Base-by-base conservation (phyloP, 768 basidiomycete species). In the Amanita polypyramis region DNA sequence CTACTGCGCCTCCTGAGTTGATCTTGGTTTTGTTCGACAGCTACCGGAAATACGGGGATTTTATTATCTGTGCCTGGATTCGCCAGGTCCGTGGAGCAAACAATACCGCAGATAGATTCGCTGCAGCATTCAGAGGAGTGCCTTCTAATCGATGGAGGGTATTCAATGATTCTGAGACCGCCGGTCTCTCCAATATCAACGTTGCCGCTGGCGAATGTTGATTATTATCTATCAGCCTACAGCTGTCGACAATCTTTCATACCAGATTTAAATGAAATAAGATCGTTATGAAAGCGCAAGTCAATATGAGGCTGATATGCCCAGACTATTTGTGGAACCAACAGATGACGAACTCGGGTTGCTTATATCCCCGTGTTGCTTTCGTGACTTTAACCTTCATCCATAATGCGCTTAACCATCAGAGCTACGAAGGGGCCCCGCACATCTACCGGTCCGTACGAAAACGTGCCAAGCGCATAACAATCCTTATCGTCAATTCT, bases 11-110 rank as follows among this genome's bases (percentile, higher is more conserved):
- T 17, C 15, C 27, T 37, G 12, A 29, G 11, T 37, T 8, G 2
- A 7, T 12, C 4, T n/a, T 44, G 9, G 5, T 32, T 14, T 40
- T 8, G 42, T 4, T 14, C 3, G 10, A 2, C 17, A 70, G 71
- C 4, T 68, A 65, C 57, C 59, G 58, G 50, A 63, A 63, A 50
- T 66, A 62, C 27, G 61, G 59, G 14, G 55, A 64, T 19, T 65
- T 65, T 46, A 66, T 72, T 29, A 35, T 60, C 0, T 71, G 72
- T 47, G 65, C 58, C 17, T 73, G 72, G 72, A 72, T 73, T 51
- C 66, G 68, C 34, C 52, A 57, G n/a, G 66, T 73, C 34, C 67
- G 68, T 20, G 67, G 63, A n/a, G 70, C 68, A 3, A 54, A 70
- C 45, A 73, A 72, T 59, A 63, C 62, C 11, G 60, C 57, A 36